Evolutionary conservation across 495 filamentous ascomycete species (phyloP), one percentile per base, ranked within the genome.

Genomic region (Penicillium desertorum): DNA sequence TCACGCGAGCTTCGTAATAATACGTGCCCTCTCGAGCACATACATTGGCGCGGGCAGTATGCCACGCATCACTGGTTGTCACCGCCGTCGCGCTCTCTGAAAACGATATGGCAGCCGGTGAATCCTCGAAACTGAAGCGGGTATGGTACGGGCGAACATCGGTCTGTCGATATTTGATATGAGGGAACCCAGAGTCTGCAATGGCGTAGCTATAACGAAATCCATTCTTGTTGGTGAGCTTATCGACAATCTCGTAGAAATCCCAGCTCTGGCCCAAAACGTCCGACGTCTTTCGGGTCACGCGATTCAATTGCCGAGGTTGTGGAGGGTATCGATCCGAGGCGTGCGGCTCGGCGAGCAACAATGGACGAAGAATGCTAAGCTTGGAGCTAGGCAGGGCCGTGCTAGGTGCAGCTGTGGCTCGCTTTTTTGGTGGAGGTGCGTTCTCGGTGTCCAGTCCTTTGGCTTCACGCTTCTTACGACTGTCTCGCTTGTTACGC

Each of bases 1-100:
- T 82, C 42, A 99, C 84, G 59, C 88, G 91, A 69, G 92, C 92
- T 72, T 99, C 95, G 77, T 90, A 98, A 67, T 96, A 99, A 76
- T 87, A 92, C 17, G 88, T 81, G 1, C 95, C 95, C 72, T 97
- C 90, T n/a, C 95, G 78, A 7, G 90, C 89, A 36, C 88, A 88
- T 0, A 98, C 89, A 67, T 98, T 99, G 12, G 90, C 91, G 44
- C 92, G 74, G 4, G 79, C 77, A 10, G 75, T 76, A 50, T 78
- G 75, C 76, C 76, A 78, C 9, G 76, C 72, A 57, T 75, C 76
- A 41, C 45, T 73, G 4, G 76, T 76, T 4, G 75, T 77, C 27
- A 80, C 72, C 3, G 73, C 75, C 42, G 68, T 69, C 19, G 74
- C 76, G 45, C 75, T 70, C 29, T 75, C 58, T 9, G 69, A 71